These are phyloP conservation scores for Bacterosira constricta DNA, from an alignment of 108 stramenopile species.

Conservation along the genomic window DNA sequence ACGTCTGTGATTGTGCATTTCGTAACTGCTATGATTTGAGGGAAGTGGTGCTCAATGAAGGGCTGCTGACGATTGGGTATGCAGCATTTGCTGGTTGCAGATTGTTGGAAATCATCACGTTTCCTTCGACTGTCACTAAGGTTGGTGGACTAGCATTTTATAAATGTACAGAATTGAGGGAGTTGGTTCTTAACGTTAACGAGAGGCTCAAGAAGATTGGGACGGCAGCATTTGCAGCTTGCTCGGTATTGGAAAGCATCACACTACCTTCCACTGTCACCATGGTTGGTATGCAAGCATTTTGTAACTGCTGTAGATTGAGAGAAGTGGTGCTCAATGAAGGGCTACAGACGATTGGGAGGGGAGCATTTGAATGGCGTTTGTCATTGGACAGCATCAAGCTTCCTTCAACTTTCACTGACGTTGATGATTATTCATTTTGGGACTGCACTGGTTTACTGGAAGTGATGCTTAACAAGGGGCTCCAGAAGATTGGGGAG, in stretches of 20 bases:
- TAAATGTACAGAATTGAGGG: too few species aligned
- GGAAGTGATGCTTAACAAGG: not conserved
- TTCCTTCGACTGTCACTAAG: too few species aligned
- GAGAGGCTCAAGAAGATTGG: constrained; percentile 7
- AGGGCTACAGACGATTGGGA: constrained; percentile 5
- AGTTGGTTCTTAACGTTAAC: too few species aligned
- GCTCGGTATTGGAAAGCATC: not conserved
- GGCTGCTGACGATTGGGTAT: too few species aligned
- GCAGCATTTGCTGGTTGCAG: too few species aligned
- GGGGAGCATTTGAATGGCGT: not conserved
- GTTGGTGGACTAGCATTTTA: too few species aligned
- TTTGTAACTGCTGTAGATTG: not conserved
- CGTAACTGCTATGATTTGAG: too few species aligned
- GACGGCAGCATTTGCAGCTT: not conserved
- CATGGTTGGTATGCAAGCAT: not conserved
- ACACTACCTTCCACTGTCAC: not conserved
- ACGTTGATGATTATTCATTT: not conserved
- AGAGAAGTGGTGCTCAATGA: not conserved
- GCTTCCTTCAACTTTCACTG: not conserved
- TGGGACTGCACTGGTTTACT: not conserved
- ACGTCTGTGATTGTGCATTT: too few species aligned
- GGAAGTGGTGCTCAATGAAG: too few species aligned
- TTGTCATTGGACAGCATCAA: not conserved
- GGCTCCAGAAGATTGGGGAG: constrained; percentile 13
- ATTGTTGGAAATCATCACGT: too few species aligned